Conservation (phyloP, 495 filamentous ascomycete genomes). For the Neurospora tetrasperma region DNA sequence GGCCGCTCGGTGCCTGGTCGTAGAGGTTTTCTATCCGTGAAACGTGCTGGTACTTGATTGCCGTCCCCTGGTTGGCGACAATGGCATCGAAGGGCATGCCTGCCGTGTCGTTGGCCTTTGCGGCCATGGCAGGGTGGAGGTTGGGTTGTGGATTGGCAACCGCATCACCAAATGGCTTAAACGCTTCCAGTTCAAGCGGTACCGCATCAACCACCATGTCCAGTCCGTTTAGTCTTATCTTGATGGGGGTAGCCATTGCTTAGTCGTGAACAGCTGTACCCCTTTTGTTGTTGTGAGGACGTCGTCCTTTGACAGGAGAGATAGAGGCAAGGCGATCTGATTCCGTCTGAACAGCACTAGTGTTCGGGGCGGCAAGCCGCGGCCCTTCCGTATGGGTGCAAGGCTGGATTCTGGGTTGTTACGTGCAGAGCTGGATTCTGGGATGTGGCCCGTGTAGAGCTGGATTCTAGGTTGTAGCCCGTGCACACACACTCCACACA, state of each 20-base stretch:
- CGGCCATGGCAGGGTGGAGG: slow-evolving; percentile 30
- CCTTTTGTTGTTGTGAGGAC: background rate
- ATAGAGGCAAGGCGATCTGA: background rate
- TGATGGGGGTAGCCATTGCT: slow-evolving; percentile 22
- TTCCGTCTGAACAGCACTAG: background rate
- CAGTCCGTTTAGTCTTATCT: slow-evolving; percentile 9
- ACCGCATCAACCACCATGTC: slow-evolving; percentile 33
- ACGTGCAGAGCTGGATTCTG: too few relatives aligned
- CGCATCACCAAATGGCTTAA: slow-evolving; percentile 75
- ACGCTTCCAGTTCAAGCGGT: slow-evolving; percentile 54
- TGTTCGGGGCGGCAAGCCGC: too few relatives aligned
- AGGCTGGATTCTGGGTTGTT: too few relatives aligned
- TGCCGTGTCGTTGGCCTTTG: slow-evolving; percentile 20
- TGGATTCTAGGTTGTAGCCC: too few relatives aligned
- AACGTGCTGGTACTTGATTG: slow-evolving; percentile 74
- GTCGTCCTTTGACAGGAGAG: background rate
- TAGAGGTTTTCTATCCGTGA: slow-evolving; percentile 63
- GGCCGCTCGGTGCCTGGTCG: slow-evolving; percentile 50
- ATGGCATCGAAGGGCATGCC: slow-evolving; percentile 32
- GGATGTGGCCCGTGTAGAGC: too few relatives aligned
- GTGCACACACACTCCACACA: too few relatives aligned
- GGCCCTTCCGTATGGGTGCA: too few relatives aligned
- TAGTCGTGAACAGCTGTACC: background rate
- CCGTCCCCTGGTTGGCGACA: slow-evolving; percentile 73
- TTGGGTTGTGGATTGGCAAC: slow-evolving; percentile 58